phyloP scores from a whole-genome alignment of 192 early-diverging fungal genomes.

The Linnemannia hyalina region DNA sequence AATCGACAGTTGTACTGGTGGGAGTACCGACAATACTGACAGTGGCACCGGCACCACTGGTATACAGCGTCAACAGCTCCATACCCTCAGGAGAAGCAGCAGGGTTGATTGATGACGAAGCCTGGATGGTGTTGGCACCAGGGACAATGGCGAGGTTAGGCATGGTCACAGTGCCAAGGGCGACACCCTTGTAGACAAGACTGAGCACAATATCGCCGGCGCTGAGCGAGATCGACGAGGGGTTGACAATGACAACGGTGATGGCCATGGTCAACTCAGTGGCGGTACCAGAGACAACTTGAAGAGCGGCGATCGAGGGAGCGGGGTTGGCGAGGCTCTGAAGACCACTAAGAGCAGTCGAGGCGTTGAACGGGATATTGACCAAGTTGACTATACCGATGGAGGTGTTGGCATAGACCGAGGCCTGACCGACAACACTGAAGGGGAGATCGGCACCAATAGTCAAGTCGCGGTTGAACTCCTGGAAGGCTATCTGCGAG shows the following conservation, averaged over 20 bases:
- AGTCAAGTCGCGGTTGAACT: no score
- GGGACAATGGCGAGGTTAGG: constrained; percentile 56
- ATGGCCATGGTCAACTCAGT: constrained; percentile 57
- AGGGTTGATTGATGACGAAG: constrained; percentile 58
- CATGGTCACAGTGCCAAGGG: constrained; percentile 59
- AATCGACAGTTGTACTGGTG: constrained; percentile 51
- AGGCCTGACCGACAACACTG: constrained; percentile 42
- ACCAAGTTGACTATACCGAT: constrained; percentile 59
- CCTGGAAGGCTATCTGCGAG: no score
- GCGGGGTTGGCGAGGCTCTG: constrained; percentile 59
- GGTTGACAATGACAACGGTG: constrained; percentile 20
- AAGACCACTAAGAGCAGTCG: constrained; percentile 59
- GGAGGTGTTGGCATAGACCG: constrained; percentile 57
- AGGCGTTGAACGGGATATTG: constrained; percentile 55
- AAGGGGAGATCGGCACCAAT: constrained; percentile 25
- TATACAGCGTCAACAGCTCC: constrained; percentile 59
- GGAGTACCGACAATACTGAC: constrained; percentile 52
- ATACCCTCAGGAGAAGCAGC: constrained; percentile 52
- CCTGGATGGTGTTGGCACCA: constrained; percentile 56
- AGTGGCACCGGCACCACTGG: constrained; percentile 49
- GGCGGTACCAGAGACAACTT: constrained; percentile 58
- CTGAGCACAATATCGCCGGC: constrained; percentile 59
- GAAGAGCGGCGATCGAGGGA: constrained; percentile 57
- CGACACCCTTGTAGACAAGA: constrained; percentile 46
- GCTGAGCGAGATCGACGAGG: constrained; percentile 40